A percentile compares a stretch with the other conserved stretches of the same genome.
Conservation (phyloP, 73 alveolate species). For the Stentor roeselii region DNA sequence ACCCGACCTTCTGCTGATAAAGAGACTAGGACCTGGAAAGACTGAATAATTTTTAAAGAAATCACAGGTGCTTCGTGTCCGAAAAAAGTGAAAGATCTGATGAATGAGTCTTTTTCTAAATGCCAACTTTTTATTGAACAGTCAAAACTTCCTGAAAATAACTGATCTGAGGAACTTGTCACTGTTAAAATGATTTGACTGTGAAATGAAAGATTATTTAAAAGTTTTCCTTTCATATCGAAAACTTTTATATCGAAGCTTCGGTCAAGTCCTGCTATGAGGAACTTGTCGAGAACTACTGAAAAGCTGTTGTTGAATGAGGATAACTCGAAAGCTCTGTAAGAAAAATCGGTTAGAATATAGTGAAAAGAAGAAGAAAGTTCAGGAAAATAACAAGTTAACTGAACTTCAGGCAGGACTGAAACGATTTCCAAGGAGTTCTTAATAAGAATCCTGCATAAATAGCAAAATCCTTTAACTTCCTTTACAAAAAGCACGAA, state of each 20-base stretch:
- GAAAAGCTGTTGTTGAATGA: conserved; percentile 39
- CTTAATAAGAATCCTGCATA: background rate
- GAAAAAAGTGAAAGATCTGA: background rate
- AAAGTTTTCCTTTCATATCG: background rate
- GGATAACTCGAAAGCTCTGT: background rate
- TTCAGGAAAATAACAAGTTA: too few species aligned
- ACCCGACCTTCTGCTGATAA: background rate
- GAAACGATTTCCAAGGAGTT: background rate
- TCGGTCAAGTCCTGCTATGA: conserved; percentile 1
- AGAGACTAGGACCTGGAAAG: background rate
- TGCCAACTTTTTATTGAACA: conserved; percentile 7
- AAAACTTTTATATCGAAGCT: background rate
- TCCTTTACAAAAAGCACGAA: background rate
- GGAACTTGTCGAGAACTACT: conserved; percentile 52
- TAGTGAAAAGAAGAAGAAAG: too few species aligned
- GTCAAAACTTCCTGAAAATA: conserved; percentile 21
- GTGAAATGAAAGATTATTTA: background rate
- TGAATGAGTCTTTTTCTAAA: background rate
- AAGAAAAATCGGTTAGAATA: too few species aligned
- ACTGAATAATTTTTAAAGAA: too few species aligned
- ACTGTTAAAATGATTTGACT: background rate
- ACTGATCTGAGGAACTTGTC: background rate
- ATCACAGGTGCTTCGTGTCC: background rate
- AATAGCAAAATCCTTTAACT: background rate
- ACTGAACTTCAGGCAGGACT: background rate